These are phyloP conservation scores for Dendrostoma leiphaemia DNA, from an alignment of 2,329 filamentous ascomycete species.

Conservation along the genomic window DNA sequence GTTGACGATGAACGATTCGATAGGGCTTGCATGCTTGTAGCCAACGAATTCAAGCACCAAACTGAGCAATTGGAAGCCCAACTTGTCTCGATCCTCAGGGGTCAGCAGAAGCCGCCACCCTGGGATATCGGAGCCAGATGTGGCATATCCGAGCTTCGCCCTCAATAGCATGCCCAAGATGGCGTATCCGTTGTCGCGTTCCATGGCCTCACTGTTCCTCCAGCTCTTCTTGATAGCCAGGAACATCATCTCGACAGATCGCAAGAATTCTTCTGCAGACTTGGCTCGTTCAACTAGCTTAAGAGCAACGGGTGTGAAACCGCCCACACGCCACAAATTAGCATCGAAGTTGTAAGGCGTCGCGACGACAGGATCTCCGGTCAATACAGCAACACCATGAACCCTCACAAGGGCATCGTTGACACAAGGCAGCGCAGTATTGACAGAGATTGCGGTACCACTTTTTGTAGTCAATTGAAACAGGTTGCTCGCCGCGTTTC, in stretches of 20 bases:
- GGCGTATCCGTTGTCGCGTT: conserved; percentile 89
- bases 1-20: conserved; percentile 92
- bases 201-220: conserved; percentile 98
- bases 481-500: conserved; percentile 65
- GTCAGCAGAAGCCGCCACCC: conserved; percentile 44
- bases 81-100: conserved; percentile 51
- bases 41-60: conserved; percentile 84
- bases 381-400: conserved; percentile 78
- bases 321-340: conserved; percentile 88
- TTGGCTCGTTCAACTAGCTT: conserved; percentile 79
- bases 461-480: conserved; percentile 69
- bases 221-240: conserved; percentile 86
- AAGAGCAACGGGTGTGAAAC: conserved; percentile 80
- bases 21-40: conserved; percentile 75
- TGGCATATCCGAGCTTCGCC: conserved; percentile 68
- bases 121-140: conserved; percentile 32
- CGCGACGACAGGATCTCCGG: conserved; percentile 78
- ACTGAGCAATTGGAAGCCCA: conserved; percentile 66
- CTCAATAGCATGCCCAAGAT: conserved; percentile 81
- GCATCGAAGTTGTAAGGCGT: conserved; percentile 86
- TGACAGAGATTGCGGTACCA: conserved; percentile 79
- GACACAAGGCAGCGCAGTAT: conserved; percentile 81
- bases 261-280: conserved; percentile 67
- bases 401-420: conserved; percentile 82
- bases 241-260: conserved; percentile 80